Base-by-base conservation (phyloP, 495 filamentous ascomycete species). In the Penicillium goetzii region DNA sequence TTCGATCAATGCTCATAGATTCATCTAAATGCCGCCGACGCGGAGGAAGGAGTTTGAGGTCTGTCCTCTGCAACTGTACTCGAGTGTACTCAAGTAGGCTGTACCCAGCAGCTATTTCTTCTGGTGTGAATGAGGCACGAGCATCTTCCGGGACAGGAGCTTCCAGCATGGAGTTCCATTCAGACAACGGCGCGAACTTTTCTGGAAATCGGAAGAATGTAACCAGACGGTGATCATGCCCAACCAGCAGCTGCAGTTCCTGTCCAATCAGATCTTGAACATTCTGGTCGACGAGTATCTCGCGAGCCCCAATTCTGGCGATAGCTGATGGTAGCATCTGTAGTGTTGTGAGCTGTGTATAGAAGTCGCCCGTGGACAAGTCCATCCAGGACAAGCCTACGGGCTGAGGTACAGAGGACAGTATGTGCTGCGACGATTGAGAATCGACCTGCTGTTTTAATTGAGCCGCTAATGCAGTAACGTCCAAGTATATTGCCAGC, bases 381-480 rank as follows among this genome's bases (percentile, higher is more conserved):
- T 99, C 95, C 38, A 97, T 75, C 95, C 95, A 99, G 26, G 96
- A 90, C 41, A 99, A 76, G 11, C 96, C 96, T 62, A 96, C 81
- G 64, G 68, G 74, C 56, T 77, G 76, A 40, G 78, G 74, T 11
- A 76, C 60, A 32, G 78, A 76, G 17, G 76, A 69, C 62, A 80
- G 56, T 25, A 80, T 49, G 63, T 80, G 78, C 32, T 76, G 65
- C 0, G 74, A 68, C 1, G 70, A 62, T 30, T 68, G 61, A 15
- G 30, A 30, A 36, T 67, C 66, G 32, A 66, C 66, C 14, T 73
- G 61, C 2, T 63, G 55, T 12, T 66, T 66, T 25, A 67, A 60
- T n/a, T 67, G 60, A n/a, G 38, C 32, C 51, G 69, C 58, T 38
- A 78, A 45, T 14, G 68, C 43, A 9, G 68, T 28, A 7, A 67